Evolutionary conservation across 2,329 filamentous ascomycete species (phyloP), one percentile per base, ranked within the genome.

Genomic region (Penicillium sp.): DNA sequence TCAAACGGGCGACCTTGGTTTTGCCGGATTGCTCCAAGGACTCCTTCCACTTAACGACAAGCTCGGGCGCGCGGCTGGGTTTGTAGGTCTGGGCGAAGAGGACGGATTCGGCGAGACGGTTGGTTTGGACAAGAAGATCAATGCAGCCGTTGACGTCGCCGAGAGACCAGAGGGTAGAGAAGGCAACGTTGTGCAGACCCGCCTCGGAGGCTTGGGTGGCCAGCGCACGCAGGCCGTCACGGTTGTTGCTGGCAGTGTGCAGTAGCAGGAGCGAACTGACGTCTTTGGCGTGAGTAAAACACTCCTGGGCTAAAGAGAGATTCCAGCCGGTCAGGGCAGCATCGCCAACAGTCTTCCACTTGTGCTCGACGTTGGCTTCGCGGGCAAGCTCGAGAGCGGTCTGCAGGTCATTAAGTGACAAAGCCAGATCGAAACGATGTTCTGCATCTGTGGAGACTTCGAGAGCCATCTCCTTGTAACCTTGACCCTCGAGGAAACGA

Each of bases 281-380:
- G 58, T 98, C 92, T 58, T 87, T 92, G 30, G 89, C 88, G 41
- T 92, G 81, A 12, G 79, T 80, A 64, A 96, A 98, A 68, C 90
- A 96, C 65, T 96, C 87, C 32, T 92, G 84, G 0, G 92, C 92
- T 2, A 96, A 77, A 4, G 77, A 73, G 22, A 98, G 75, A 55
- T 98, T 82, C 92, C 90, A 98, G 1, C 73, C 82, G 7, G 80
- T 70, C 27, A 98, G 76, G 1, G 92, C 92, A 1, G 89, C 85
- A 54, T 98, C 92, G 43, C 92, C 92, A 3, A 98, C 86, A 3
- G 80, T 89, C 75, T 96, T 96, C 92, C 92, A 98, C 68, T 95
- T 95, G 69, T 96, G 90, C 62, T 96, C 92, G 1, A 81, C 85
- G 48, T 95, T 84, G 8, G 87, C 84, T 61, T 84, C 75, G 27